Evolutionary conservation across 306 rosid genomes (phyloP), one percentile per base, ranked within the genome.

Genomic region (Argentina anserina): DNA sequence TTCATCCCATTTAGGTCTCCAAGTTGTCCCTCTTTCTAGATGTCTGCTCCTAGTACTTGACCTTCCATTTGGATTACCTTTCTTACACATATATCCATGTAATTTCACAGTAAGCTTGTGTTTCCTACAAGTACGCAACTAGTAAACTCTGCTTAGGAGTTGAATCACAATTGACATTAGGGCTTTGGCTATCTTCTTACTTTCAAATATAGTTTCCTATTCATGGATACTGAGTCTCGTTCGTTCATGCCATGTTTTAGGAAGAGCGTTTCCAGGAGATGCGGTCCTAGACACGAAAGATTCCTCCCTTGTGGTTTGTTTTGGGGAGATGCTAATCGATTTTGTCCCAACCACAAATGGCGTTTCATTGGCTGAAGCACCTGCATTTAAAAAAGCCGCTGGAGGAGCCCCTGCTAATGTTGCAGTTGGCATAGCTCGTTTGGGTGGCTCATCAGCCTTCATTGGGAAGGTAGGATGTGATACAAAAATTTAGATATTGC

Each of bases 371-470:
- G 92, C 97, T 37, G 98, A 91, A 65, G 87, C 95, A 42, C 91
- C 97, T 75, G 98, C 95, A 3, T 94, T 91, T 79, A 85, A 94
- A 75, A 94, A 94, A 80, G 98, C 98, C 78, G 86, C 98, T 12
- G 98, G 98, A 28, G 98, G 98, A 67, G 98, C 97, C 70, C 98
- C 97, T 78, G 98, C 98, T 26, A 93, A 93, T 81, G 98, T 93
- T 80, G 97, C 98, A 21, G 98, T 93, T 58, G 98, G 95, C 71
- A 84, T 93, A 82, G 80, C 98, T 49, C 87, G 98, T 49, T 90
- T 93, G 46, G 98, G 98, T 66, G 97, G 98, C 69, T 91, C 94
- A 55, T 81, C 98, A 1, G 98, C 98, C 77, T 91, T 93, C 76
- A 89, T 91, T 43, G 98, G 98, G 63, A 93, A 93, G 97, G 98